Percentiles rank a stretch among this genome's conserved stretches.
Evolutionary conservation across 257 asterid species (phyloP).

Genomic region (Mentha longifolia): DNA sequence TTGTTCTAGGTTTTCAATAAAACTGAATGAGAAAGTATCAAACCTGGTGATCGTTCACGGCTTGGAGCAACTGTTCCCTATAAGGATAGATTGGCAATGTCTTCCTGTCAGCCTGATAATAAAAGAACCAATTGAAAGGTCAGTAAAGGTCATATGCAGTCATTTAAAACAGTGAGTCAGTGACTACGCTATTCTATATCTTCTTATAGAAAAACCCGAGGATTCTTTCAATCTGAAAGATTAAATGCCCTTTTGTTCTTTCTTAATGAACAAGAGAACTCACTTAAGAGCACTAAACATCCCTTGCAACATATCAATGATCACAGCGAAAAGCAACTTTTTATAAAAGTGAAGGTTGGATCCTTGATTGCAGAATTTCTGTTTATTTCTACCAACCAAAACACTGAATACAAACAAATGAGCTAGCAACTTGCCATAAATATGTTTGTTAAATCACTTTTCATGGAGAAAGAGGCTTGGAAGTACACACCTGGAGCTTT

Average conservation of each 20-base stretch:
- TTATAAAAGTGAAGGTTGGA: neutral
- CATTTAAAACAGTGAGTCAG: conserved; percentile 2
- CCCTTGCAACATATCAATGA: neutral
- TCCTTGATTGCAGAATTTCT: too few species aligned
- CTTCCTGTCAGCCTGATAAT: conserved; percentile 76
- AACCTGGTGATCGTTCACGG: conserved; percentile 81
- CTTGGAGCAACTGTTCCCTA: conserved; percentile 78
- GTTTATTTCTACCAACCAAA: neutral
- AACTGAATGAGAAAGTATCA: conserved; percentile 25
- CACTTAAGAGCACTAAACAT: neutral
- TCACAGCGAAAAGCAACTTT: neutral
- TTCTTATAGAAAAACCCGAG: neutral
- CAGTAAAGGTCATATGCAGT: conserved; percentile 18
- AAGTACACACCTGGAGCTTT: conserved; percentile 70
- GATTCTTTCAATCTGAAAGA: conserved; percentile 15
- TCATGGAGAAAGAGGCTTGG: neutral
- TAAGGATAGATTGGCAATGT: conserved; percentile 81
- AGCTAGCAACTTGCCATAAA: neutral
- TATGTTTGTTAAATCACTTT: conserved; percentile 17
- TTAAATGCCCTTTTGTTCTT: neutral
- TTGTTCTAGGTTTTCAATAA: neutral
- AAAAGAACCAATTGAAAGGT: conserved; percentile 24
- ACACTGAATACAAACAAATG: conserved; percentile 9
- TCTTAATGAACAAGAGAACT: neutral
- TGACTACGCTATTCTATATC: neutral